phyloP scores from a whole-genome alignment of 1,139 yeast species.

The Casaregolazyma suthepensis region DNA sequence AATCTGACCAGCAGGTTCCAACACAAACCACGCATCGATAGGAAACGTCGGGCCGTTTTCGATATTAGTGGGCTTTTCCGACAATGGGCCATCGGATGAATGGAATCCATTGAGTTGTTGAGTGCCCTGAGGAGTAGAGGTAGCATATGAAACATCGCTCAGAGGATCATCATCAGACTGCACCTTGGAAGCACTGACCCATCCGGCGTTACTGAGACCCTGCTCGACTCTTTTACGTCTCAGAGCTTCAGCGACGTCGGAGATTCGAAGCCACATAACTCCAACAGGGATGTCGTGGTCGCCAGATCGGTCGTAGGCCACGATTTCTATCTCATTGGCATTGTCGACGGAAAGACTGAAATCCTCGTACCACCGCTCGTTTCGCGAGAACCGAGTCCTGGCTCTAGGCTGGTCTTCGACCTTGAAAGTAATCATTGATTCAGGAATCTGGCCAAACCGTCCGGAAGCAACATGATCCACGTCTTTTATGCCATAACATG shows the following conservation, averaged over 20 bases:
- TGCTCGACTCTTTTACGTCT: slow-evolving; percentile 83
- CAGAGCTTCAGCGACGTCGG: slow-evolving; percentile 89
- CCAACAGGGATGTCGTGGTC: slow-evolving; percentile 84
- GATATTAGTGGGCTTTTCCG: background rate
- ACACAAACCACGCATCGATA: slow-evolving; percentile 79
- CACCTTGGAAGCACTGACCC: slow-evolving; percentile 67
- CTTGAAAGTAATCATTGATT: slow-evolving; percentile 68
- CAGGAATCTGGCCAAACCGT: slow-evolving; percentile 68
- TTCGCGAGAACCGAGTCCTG: slow-evolving; percentile 66
- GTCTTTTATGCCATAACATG: slow-evolving; percentile 71
- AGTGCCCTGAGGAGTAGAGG: background rate
- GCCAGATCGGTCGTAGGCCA: slow-evolving; percentile 71
- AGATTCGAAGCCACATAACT: slow-evolving; percentile 78
- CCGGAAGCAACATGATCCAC: slow-evolving; percentile 91
- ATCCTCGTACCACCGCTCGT: slow-evolving; percentile 80
- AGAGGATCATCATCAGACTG: slow-evolving; percentile 27
- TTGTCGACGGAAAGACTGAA: slow-evolving; percentile 76
- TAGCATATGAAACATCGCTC: slow-evolving; percentile 10
- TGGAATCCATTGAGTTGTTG: background rate
- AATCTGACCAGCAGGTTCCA: slow-evolving; percentile 93
- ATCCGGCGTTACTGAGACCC: slow-evolving; percentile 67
- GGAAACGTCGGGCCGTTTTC: slow-evolving; percentile 1
- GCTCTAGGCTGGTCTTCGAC: slow-evolving; percentile 83
- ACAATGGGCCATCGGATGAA: background rate
- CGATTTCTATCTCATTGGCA: slow-evolving; percentile 84